A percentile compares a stretch with the other conserved stretches of the same genome.
phyloP scores from a whole-genome alignment of 371 early-diverging fungal genomes.

The Lichtheimia hyalospora region DNA sequence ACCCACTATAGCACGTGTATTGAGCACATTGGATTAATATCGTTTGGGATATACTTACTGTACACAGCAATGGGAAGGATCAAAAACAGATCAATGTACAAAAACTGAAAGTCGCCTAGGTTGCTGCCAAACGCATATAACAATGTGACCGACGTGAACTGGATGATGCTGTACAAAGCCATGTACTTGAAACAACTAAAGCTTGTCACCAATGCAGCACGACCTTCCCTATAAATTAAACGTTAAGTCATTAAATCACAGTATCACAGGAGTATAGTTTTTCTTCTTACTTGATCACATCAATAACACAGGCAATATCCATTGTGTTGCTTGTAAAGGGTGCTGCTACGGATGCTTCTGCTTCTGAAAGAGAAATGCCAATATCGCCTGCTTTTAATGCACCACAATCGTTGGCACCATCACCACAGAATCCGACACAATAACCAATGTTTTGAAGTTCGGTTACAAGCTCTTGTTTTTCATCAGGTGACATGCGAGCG shows the following conservation, averaged over 20 bases:
- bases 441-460: conserved; percentile 87
- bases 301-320: conserved; percentile 91
- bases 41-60: conserved; percentile 43
- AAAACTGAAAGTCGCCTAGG: conserved; percentile 91
- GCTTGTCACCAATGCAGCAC: conserved; percentile 96
- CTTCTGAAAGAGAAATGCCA: conserved; percentile 96
- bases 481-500: conserved; percentile 99
- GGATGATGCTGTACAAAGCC: conserved; percentile 89
- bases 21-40: no score
- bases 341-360: conserved; percentile 97
- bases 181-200: conserved; percentile 98
- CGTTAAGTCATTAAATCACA: neutral
- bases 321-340: conserved; percentile 91
- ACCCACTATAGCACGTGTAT: conserved; percentile 55
- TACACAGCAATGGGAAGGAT: conserved; percentile 91
- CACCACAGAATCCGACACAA: conserved; percentile 98
- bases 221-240: conserved; percentile 77
- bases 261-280: neutral
- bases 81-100: conserved; percentile 87
- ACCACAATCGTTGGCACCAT: conserved; percentile 99
- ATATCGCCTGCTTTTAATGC: conserved; percentile 98
- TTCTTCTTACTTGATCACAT: conserved; percentile 73
- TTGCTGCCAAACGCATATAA: conserved; percentile 85
- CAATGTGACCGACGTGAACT: conserved; percentile 89
- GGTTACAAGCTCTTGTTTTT: conserved; percentile 95